Evolutionary conservation across 108 stramenopile species (phyloP), one percentile per base, ranked within the genome.

Genomic region (Skeletonema costatum): DNA sequence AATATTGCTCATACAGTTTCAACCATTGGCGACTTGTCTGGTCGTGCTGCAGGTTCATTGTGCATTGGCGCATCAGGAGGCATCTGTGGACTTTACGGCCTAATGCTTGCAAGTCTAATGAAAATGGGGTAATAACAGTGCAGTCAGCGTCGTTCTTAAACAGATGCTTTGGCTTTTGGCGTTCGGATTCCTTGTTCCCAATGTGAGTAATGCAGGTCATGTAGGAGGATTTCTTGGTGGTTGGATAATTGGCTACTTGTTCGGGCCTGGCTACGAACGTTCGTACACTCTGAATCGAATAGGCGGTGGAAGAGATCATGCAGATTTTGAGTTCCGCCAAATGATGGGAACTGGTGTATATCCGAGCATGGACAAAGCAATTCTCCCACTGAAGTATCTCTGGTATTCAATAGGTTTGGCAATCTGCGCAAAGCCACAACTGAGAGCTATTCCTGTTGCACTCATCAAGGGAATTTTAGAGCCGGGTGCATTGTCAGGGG

Each of bases 181-280:
- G 8, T 83, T 82, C 67, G 90, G 92, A 19, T 44, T 72, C 38
- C 62, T 86, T 5, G 64, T 88, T 39, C 86, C 86, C 8, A 75
- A 80, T 65, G 79, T 95, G 6, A 92, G 88, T 33, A 90, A 84
- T 71, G 89, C 89, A 10, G 78, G 86, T 2, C 90, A 91, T 61
- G 30, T 92, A 19, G 92, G 90, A 12, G 94, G 92, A 4, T 95
- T 95, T 70, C 29, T 92, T 7, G 81, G 88, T n/a, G 94, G 94
- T 1, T 70, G 63, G 21, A 3, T 88, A 2, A 70, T 89, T 35
- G 94, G 90, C 2, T 78, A 77, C 30, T 41, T 91, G 9, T 92
- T 76, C 80, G 90, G 88, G 3, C 94, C 92, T 19, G 74, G 80
- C 6, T 95, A 92, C 68, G 67, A 64, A 31, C 87, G 80, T 51